These are phyloP conservation scores for Solanum hybrid DNA, from an alignment of 305 asterid species.

Conservation along the genomic window DNA sequence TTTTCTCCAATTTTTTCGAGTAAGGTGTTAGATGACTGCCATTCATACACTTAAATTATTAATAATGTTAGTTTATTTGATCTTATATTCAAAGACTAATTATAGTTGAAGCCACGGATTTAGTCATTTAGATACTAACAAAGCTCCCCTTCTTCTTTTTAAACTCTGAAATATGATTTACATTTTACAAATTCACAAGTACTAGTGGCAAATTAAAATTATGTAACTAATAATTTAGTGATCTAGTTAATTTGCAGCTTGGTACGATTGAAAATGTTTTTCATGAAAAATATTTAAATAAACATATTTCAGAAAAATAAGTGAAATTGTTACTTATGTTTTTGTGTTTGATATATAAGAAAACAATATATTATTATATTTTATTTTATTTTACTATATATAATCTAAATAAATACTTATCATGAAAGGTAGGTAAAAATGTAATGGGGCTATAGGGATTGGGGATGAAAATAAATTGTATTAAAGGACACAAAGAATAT, in stretches of 20 bases:
- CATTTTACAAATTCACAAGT: background rate
- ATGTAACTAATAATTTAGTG: background rate
- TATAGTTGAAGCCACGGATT: background rate
- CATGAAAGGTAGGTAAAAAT: background rate
- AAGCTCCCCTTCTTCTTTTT: background rate
- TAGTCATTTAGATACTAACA: background rate
- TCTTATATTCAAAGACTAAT: background rate
- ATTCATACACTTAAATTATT: background rate
- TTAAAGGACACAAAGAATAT: background rate
- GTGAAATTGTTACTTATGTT: too few species aligned
- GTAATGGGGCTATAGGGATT: background rate
- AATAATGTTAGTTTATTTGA: background rate
- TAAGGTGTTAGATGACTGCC: background rate
- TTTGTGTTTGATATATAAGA: too few species aligned
- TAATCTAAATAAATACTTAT: background rate
- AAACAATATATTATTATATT: too few species aligned
- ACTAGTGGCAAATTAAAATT: background rate
- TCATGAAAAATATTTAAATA: too few species aligned
- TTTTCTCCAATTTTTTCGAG: background rate
- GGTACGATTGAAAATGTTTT: background rate
- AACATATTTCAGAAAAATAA: too few species aligned
- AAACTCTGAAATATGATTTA: background rate
- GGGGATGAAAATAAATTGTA: background rate
- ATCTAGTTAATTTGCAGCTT: background rate
- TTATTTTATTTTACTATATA: too few species aligned